phyloP scores from a whole-genome alignment of 352 stramenopile genomes.

The Phytophthora syringae region DNA sequence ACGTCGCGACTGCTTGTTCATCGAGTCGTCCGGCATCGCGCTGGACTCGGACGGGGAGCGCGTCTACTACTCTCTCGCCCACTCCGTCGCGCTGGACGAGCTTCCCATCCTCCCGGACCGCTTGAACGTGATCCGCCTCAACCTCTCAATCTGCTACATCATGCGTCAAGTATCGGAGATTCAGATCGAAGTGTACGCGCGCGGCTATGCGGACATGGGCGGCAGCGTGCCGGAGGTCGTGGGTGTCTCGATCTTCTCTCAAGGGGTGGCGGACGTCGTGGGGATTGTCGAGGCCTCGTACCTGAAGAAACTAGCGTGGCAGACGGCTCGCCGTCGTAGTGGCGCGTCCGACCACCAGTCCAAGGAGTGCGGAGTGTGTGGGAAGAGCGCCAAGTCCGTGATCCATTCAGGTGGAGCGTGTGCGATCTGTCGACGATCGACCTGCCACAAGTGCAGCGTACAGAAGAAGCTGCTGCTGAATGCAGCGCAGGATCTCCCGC shows the following conservation, averaged over 20 bases:
- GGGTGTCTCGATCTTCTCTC: conserved; percentile 36
- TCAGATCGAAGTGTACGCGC: conserved; percentile 57
- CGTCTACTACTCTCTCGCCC: conserved; percentile 55
- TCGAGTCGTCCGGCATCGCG: conserved; percentile 53
- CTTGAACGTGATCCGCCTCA: conserved; percentile 49
- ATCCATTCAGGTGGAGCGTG: conserved; percentile 39
- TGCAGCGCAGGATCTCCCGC: conserved; percentile 37
- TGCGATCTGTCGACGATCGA: conserved; percentile 47
- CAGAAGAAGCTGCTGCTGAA: conserved; percentile 56
- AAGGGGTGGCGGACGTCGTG: conserved; percentile 38
- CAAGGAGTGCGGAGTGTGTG: conserved; percentile 43
- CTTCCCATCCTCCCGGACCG: conserved; percentile 28
- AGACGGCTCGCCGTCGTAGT: conserved; percentile 30
- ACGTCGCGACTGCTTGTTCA: conserved; percentile 50
- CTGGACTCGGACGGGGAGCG: conserved; percentile 47
- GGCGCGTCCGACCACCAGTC: conserved; percentile 7
- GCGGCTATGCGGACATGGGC: conserved; percentile 48
- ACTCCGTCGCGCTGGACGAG: conserved; percentile 49
- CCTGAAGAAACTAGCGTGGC: conserved; percentile 58
- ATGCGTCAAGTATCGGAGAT: conserved; percentile 42
- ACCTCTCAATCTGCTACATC: conserved; percentile 62
- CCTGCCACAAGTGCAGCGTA: conserved; percentile 59
- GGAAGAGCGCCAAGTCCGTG: conserved; percentile 44
- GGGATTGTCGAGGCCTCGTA: conserved; percentile 59
- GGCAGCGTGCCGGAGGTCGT: conserved; percentile 43